Conservation (phyloP, 2,329 filamentous ascomycete genomes). For the Ophiostoma sp. region DNA sequence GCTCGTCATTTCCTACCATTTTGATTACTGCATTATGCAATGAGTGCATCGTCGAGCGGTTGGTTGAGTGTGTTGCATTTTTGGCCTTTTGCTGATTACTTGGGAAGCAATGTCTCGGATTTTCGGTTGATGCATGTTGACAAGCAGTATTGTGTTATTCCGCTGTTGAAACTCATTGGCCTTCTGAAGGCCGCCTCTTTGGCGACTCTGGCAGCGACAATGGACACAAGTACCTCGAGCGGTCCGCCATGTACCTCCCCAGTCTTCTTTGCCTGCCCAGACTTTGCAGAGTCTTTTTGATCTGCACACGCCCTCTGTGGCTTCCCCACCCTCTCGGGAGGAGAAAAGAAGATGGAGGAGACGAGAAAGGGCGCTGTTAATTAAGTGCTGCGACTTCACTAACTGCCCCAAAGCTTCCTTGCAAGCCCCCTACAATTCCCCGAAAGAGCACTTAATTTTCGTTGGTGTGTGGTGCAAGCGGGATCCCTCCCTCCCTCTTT, state of each 20-base stretch:
- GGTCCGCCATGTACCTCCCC: slow-evolving; percentile 6
- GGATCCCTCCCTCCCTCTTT: slow-evolving; percentile 21
- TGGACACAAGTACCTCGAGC: slow-evolving; percentile 8
- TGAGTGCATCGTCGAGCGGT: slow-evolving; percentile 2
- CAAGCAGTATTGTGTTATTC: background rate
- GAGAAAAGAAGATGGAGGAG: background rate
- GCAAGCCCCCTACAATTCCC: background rate
- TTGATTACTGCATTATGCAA: slow-evolving; percentile 19
- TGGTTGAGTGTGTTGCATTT: background rate
- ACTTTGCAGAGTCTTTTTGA: background rate
- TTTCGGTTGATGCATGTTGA: background rate
- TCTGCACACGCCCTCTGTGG: slow-evolving; percentile 5
- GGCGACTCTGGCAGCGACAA: background rate
- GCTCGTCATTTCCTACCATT: background rate
- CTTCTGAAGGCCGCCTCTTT: background rate
- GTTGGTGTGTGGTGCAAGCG: slow-evolving; percentile 2
- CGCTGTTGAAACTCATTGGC: background rate
- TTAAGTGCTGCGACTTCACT: background rate
- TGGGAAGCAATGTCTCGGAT: background rate
- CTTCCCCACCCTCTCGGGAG: background rate
- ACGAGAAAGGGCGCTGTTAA: background rate
- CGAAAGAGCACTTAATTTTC: background rate
- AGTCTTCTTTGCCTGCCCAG: background rate
- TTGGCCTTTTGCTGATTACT: slow-evolving; percentile 4
- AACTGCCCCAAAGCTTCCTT: background rate